Evolutionary conservation across 2,329 filamentous ascomycete genomes (phyloP).

Genomic region (Xylariaceae sp.): DNA sequence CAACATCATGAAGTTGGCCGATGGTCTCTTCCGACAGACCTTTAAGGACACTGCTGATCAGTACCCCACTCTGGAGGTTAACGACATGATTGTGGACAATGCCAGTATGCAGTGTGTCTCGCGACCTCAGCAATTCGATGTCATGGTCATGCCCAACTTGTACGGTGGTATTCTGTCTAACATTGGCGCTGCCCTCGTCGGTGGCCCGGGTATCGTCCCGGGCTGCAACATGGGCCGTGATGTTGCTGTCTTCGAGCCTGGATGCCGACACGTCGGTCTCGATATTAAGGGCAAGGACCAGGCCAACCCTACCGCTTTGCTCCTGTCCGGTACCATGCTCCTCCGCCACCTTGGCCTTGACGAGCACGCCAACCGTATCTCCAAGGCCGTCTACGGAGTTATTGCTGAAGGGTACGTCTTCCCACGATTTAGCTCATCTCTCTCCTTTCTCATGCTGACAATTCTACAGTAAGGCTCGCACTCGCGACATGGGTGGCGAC

Average conservation of each 20-base stretch:
- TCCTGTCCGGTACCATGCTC: slow-evolving; percentile 95
- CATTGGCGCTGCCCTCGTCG: slow-evolving; percentile 94
- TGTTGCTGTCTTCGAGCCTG: slow-evolving; percentile 96
- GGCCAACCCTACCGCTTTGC: slow-evolving; percentile 94
- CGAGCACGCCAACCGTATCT: slow-evolving; percentile 97
- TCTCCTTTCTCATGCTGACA: slow-evolving; percentile 34
- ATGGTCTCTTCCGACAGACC: slow-evolving; percentile 97
- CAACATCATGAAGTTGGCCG: slow-evolving; percentile 99
- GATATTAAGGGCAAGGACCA: slow-evolving; percentile 99
- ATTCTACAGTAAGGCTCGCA: slow-evolving; percentile 68
- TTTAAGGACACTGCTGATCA: slow-evolving; percentile 92
- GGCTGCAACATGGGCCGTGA: slow-evolving; percentile 99
- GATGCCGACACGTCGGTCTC: slow-evolving; percentile 97
- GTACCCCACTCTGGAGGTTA: slow-evolving; percentile 91
- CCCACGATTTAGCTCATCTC: slow-evolving; percentile 1
- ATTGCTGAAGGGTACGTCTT: slow-evolving; percentile 81
- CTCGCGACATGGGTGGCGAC: slow-evolving; percentile 91
- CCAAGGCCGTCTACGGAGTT: slow-evolving; percentile 71
- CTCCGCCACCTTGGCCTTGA: slow-evolving; percentile 95
- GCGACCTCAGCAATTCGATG: slow-evolving; percentile 95
- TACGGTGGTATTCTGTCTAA: slow-evolving; percentile 99
- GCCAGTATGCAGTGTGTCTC: slow-evolving; percentile 99
- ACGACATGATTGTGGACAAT: slow-evolving; percentile 99
- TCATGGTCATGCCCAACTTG: slow-evolving; percentile 99
- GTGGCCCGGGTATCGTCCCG: slow-evolving; percentile 93